Evolutionary conservation across 768 basidiomycete species (phyloP).

Genomic region (Pleurotus citrinopileatus): DNA sequence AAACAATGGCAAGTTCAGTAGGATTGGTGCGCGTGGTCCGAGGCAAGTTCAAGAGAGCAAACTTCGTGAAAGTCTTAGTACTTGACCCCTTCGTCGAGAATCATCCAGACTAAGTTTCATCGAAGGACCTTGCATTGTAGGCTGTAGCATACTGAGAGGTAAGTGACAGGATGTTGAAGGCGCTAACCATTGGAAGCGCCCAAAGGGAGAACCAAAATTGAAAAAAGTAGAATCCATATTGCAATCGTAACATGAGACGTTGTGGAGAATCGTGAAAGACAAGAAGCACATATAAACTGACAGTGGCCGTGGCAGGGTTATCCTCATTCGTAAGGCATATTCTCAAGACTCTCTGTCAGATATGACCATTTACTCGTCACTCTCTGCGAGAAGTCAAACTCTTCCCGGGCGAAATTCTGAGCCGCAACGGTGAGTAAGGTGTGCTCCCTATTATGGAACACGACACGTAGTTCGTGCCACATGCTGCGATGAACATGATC

Average conservation of each 20-base stretch:
- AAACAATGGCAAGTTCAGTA: no score
- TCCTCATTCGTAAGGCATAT: constrained; percentile 84
- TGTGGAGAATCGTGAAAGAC: not conserved
- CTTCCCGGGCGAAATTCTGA: constrained; percentile 71
- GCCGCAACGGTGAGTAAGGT: constrained; percentile 72
- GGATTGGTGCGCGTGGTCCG: no score
- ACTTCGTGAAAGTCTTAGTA: no score
- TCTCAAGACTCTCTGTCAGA: constrained; percentile 64
- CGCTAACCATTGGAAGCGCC: no score
- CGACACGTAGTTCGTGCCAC: constrained; percentile 95
- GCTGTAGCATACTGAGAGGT: no score
- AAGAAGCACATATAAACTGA: not conserved
- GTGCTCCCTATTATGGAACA: constrained; percentile 89
- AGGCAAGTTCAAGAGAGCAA: no score
- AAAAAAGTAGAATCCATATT: not conserved
- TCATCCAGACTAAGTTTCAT: no score
- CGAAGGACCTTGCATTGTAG: no score
- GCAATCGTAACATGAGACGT: not conserved
- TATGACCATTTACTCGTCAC: constrained; percentile 74
- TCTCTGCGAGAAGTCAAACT: constrained; percentile 63
- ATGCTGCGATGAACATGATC: constrained; percentile 46
- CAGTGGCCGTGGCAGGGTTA: not conserved
- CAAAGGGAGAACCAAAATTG: not conserved
- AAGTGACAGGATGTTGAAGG: no score
- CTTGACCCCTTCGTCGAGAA: no score